Evolutionary conservation across 1,284 basidiomycete genomes (phyloP).

Genomic region (Trichosporon sp.): DNA sequence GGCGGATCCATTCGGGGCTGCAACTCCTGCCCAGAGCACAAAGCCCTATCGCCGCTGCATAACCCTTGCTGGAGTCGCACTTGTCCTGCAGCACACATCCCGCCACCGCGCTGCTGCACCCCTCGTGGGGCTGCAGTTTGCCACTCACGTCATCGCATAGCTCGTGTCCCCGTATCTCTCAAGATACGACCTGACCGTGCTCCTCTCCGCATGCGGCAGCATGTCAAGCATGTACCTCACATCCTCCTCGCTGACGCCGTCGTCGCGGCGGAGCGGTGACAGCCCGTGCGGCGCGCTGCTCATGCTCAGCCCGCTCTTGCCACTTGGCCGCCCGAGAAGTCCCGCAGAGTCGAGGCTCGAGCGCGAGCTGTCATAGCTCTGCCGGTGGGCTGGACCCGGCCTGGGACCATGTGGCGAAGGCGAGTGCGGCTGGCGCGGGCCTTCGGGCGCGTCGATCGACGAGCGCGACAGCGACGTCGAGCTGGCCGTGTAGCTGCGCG

Average conservation of each 20-base stretch:
- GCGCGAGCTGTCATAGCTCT: conserved; percentile 9
- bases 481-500: background rate
- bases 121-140: no score
- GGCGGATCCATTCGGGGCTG: no score
- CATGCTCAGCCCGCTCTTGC: no score
- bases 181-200: conserved; percentile 65
- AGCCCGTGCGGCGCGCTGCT: conserved; percentile 1
- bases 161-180: conserved; percentile 66
- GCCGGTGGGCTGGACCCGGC: background rate
- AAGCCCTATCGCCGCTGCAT: no score
- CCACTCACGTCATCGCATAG: conserved; percentile 60
- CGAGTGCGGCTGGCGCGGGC: background rate
- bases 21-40: no score
- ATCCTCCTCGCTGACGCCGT: conserved; percentile 26
- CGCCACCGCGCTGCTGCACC: no score
- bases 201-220: conserved; percentile 67
- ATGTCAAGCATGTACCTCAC: conserved; percentile 66
- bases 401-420: conserved; percentile 10
- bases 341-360: conserved; percentile 7
- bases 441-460: conserved; percentile 4
- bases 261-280: conserved; percentile 9
- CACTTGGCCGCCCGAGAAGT: background rate
- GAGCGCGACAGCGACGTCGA: background rate
- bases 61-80: no score
- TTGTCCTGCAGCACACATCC: no score